Conservation (phyloP, 768 basidiomycete genomes). For the Holtermannia corniformis region DNA sequence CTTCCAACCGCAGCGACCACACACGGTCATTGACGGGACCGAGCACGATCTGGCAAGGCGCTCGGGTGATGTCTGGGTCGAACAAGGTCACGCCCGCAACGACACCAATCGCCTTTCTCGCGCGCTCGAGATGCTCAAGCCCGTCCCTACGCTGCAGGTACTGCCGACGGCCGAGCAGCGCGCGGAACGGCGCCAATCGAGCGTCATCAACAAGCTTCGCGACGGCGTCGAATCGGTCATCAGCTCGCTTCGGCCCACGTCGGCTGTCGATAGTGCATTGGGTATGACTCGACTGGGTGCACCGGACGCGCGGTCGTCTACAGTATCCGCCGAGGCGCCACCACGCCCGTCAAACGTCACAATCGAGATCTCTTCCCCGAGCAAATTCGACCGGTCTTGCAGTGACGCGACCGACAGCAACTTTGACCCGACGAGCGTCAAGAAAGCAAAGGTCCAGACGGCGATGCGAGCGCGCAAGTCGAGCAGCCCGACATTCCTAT, state of each 20-base stretch:
- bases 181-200: neutral
- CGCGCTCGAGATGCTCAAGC: constrained; percentile 31
- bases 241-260: too few species aligned
- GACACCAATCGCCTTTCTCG: constrained; percentile 13
- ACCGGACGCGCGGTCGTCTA: neutral
- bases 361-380: constrained; percentile 10
- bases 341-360: constrained; percentile 9
- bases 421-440: neutral
- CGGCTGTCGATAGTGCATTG: constrained; percentile 1
- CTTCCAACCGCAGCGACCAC: constrained; percentile 15
- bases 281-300: neutral
- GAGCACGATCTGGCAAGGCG: constrained; percentile 14
- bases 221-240: constrained; percentile 25
- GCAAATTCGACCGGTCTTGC: constrained; percentile 4
- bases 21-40: constrained; percentile 23
- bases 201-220: constrained; percentile 1
- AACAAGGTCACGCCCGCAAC: constrained; percentile 25
- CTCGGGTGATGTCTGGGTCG: constrained; percentile 29
- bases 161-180: constrained; percentile 6
- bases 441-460: constrained; percentile 7
- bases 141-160: constrained; percentile 27
- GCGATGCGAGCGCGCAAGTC: constrained; percentile 25
- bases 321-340: neutral
- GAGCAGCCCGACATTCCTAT: constrained; percentile 21
- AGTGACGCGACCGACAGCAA: too few species aligned